Conservation (phyloP, 768 basidiomycete genomes). For the Favolaschia claudopus region DNA sequence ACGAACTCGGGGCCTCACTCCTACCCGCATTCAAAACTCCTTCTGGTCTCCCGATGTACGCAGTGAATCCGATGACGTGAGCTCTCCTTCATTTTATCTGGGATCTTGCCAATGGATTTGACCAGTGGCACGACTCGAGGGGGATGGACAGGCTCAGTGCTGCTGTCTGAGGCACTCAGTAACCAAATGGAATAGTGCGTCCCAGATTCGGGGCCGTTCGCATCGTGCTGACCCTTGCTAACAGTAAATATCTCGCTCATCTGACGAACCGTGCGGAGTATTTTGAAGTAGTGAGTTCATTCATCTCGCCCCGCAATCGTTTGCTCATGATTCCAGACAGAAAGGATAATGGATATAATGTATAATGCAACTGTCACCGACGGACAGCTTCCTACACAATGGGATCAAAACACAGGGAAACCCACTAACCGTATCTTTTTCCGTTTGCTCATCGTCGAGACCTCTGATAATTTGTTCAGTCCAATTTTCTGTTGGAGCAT, state of each 20-base stretch:
- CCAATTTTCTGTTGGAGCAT: conserved; percentile 62
- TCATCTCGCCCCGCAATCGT: conserved; percentile 29
- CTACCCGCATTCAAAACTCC: conserved; percentile 75
- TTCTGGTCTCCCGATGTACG: conserved; percentile 73
- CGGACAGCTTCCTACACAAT: conserved; percentile 64
- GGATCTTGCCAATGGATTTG: neutral
- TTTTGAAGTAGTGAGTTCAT: conserved; percentile 48
- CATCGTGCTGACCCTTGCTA: conserved; percentile 9
- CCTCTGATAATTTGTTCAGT: conserved; percentile 30
- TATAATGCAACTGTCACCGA: conserved; percentile 50
- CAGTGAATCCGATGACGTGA: conserved; percentile 69
- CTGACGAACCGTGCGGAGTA: conserved; percentile 74
- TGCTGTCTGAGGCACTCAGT: conserved; percentile 55
- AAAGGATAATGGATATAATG: conserved; percentile 56
- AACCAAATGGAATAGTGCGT: conserved; percentile 72
- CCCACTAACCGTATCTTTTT: conserved; percentile 51
- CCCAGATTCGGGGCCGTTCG: neutral
- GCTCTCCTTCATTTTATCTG: conserved; percentile 22
- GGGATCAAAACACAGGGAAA: conserved; percentile 53
- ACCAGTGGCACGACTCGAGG: conserved; percentile 47
- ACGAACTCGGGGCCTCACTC: conserved; percentile 75
- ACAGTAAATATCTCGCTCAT: conserved; percentile 80
- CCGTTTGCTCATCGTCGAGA: neutral
- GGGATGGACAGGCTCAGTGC: conserved; percentile 39
- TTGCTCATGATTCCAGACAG: conserved; percentile 54